Conservation (phyloP, 768 basidiomycete genomes). For the Leccinum barrowsii region DNA sequence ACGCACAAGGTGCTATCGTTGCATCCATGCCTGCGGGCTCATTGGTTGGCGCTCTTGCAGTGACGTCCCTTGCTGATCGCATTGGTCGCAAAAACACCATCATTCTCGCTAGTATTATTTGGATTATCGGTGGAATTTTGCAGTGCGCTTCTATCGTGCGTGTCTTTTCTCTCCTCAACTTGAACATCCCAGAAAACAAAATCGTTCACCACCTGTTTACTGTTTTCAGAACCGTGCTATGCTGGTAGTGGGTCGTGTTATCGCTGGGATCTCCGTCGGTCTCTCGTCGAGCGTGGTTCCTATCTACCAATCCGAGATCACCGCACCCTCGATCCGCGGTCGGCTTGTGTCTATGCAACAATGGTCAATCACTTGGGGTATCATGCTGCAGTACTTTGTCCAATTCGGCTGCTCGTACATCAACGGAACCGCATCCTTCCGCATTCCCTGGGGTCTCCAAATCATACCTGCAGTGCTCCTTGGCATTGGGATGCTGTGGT, state of each 20-base stretch:
- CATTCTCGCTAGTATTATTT: slow-evolving; percentile 63
- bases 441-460: slow-evolving; percentile 78
- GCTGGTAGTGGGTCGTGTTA: slow-evolving; percentile 67
- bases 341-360: slow-evolving; percentile 76
- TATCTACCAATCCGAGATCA: slow-evolving; percentile 73
- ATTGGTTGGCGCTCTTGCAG: slow-evolving; percentile 60
- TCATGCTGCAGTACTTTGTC: slow-evolving; percentile 71
- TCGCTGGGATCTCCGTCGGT: slow-evolving; percentile 66
- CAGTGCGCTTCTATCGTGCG: slow-evolving; percentile 56
- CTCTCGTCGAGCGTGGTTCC: slow-evolving; percentile 65
- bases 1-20: slow-evolving; percentile 69
- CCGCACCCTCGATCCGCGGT: slow-evolving; percentile 68
- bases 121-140: slow-evolving; percentile 70
- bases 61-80: slow-evolving; percentile 59
- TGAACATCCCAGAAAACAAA: background rate
- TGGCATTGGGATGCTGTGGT: slow-evolving; percentile 59
- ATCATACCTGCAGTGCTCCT: slow-evolving; percentile 75
- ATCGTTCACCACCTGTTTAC: background rate
- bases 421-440: slow-evolving; percentile 66
- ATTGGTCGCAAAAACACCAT: slow-evolving; percentile 65
- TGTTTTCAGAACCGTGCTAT: slow-evolving; percentile 59
- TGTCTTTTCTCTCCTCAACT: background rate
- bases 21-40: slow-evolving; percentile 76
- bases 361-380: slow-evolving; percentile 81
- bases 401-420: slow-evolving; percentile 72